Conservation (phyloP, 2,329 filamentous ascomycete species). For the Monosporascus cannonballus region DNA sequence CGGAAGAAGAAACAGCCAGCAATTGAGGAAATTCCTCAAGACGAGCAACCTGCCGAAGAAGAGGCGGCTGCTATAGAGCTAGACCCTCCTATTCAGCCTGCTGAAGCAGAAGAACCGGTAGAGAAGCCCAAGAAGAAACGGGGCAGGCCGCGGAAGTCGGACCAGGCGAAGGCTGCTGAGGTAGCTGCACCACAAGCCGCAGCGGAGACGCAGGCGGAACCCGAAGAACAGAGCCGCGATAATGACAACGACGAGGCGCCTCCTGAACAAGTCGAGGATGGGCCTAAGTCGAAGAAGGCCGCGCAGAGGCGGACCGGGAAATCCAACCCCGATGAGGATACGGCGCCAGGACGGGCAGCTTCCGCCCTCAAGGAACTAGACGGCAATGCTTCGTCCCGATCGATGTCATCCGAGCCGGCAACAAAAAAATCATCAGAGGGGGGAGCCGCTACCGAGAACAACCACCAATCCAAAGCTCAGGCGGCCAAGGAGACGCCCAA, state of each 20-base stretch:
- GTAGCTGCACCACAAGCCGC: not conserved
- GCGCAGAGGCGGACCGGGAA: constrained; percentile 1
- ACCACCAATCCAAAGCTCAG: constrained; percentile 6
- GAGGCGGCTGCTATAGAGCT: constrained; percentile 1
- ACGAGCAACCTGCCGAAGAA: constrained; percentile 2
- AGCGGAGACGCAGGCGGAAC: not conserved
- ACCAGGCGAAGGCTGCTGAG: constrained; percentile 10
- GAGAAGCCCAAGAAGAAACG: constrained; percentile 25
- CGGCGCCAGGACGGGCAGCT: not conserved
- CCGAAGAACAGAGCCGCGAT: not conserved
- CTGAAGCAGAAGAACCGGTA: constrained; percentile 7
- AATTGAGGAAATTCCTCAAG: constrained; percentile 3
- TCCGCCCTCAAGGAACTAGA: constrained; percentile 16
- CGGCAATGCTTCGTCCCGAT: constrained; percentile 13
- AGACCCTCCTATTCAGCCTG: not conserved
- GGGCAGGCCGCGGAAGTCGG: constrained; percentile 24
- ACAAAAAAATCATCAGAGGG: not conserved
- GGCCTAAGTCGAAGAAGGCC: constrained; percentile 5
- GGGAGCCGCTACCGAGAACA: constrained; percentile 3
- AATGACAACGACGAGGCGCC: not conserved
- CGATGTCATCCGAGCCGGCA: constrained; percentile 2
- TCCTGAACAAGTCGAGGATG: not conserved
- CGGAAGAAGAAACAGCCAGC: constrained; percentile 24
- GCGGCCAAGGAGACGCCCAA: constrained; percentile 12
- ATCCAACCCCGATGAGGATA: constrained; percentile 1